These are phyloP conservation scores for Saccharomycopsis microspora DNA, from an alignment of 805 yeast genomes.

Conservation along the genomic window DNA sequence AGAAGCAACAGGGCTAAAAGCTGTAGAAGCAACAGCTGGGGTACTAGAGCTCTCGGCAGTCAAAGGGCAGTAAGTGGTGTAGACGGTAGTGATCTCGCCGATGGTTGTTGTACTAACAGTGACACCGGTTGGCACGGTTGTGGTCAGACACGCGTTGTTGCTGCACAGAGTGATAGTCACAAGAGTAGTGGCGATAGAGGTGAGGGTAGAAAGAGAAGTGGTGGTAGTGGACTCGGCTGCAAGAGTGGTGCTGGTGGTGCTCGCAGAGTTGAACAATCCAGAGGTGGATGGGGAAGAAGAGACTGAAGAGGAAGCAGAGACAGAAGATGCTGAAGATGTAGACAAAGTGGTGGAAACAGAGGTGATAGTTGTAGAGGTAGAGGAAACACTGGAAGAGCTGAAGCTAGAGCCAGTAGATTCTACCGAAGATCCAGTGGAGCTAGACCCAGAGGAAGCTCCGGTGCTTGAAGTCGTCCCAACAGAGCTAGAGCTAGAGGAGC, in stretches of 20 bases:
- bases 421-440: background rate
- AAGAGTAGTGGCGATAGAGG: constrained; percentile 21
- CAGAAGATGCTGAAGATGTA: constrained; percentile 17
- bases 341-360: constrained; percentile 18
- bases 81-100: constrained; percentile 23
- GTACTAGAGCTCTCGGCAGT: constrained; percentile 12
- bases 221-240: constrained; percentile 4
- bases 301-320: constrained; percentile 2
- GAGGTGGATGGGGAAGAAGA: constrained; percentile 1
- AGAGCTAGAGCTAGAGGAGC: background rate
- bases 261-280: background rate
- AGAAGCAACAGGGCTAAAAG: background rate
- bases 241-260: background rate
- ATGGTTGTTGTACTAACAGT: constrained; percentile 12
- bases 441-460: background rate
- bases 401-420: background rate
- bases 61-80: constrained; percentile 28
- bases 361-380: background rate
- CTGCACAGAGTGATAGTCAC: constrained; percentile 27
- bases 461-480: background rate
- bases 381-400: background rate
- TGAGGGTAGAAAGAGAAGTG: constrained; percentile 11
- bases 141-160: constrained; percentile 17
- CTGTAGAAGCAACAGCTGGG: background rate
- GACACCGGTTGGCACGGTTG: constrained; percentile 18